Base-by-base conservation (phyloP, 2,329 filamentous ascomycete genomes). In the Penicillium sp. region DNA sequence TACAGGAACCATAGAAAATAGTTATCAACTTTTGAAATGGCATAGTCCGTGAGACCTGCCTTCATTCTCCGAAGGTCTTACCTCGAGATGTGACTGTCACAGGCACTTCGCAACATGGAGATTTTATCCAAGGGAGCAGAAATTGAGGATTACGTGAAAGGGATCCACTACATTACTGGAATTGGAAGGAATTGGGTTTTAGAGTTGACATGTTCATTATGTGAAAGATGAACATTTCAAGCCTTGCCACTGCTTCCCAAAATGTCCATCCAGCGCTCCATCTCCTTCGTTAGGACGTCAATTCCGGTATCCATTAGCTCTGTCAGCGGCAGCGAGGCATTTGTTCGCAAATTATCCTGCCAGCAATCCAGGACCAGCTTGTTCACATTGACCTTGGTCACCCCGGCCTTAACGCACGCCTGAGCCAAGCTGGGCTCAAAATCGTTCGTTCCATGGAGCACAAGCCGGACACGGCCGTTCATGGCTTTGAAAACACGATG, bases 371-470 rank as follows among this genome's bases (percentile, higher is more conserved):
- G 75, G 3, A 83, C 78, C 66, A 67, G 52, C 20, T 84, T 83
- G 65, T 85, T 86, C 34, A 85, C 79, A 66, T 86, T 85, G 55
- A 84, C 75, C 64, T 84, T 81, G 8, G 81, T 79, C 22, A 85
- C 79, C 17, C 83, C 83, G 34, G 76, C 76, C 58, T 78, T 73
- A 42, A 85, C 81, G 56, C 81, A 83, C 57, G 78, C 79, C 37
- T 74, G 73, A 60, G 83, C 78, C 54, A 84, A 77, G 53, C 83
- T 79, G 56, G 79, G 76, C 3, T 79, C 74, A 61, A 84, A 85
- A 12, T 78, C 79, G 49, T 85, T 84, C 0, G 83, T 83, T 3
- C 84, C 84, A 63, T 86, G 83, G 57, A 86, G 71, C 3, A 84
- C 83, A 22, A 85, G 70, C 50, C 77, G 76, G 7, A 83, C 82